Percentiles rank a stretch among this genome's conserved stretches.
Conservation (phyloP, 202 grass and related monocot species). For the Cymbopogon flexuosus region DNA sequence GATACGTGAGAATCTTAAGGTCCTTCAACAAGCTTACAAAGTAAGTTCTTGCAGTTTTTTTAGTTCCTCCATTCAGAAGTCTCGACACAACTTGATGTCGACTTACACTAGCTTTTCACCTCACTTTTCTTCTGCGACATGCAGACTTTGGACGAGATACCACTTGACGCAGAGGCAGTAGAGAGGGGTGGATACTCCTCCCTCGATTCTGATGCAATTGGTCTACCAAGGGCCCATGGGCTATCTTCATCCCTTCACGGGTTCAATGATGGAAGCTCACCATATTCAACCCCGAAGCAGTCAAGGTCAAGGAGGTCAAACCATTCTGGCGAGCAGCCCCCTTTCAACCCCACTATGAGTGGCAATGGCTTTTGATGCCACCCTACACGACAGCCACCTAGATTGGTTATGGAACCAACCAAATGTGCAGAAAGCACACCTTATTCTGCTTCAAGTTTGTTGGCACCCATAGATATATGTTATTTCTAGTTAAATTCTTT, state of each 20-base stretch:
- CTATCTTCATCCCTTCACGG: conserved; percentile 53
- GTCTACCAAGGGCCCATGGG: conserved; percentile 56
- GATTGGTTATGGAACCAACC: conserved; percentile 34
- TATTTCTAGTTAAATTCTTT: conserved; percentile 58
- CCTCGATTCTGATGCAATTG: conserved; percentile 50
- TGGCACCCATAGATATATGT: conserved; percentile 42
- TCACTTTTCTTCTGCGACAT: conserved; percentile 13
- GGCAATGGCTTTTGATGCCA: conserved; percentile 50
- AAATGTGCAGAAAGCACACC: conserved; percentile 33
- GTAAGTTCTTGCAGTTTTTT: conserved; percentile 32
- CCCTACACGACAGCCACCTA: conserved; percentile 1
- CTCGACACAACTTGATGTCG: not conserved
- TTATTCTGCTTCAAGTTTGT: conserved; percentile 35
- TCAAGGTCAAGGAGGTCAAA: conserved; percentile 46
- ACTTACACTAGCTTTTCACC: not conserved
- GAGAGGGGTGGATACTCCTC: conserved; percentile 86
- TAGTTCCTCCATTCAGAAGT: not conserved
- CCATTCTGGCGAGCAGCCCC: conserved; percentile 66
- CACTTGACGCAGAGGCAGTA: conserved; percentile 71
- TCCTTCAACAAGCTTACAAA: conserved; percentile 91
- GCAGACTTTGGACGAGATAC: conserved; percentile 94
- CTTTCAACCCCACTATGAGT: conserved; percentile 40
- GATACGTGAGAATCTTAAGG: conserved; percentile 63
- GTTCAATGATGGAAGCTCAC: conserved; percentile 40
- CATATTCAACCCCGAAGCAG: conserved; percentile 54